Conservation (phyloP, 2,329 filamentous ascomycete genomes). For the Penicillium brasilianum region DNA sequence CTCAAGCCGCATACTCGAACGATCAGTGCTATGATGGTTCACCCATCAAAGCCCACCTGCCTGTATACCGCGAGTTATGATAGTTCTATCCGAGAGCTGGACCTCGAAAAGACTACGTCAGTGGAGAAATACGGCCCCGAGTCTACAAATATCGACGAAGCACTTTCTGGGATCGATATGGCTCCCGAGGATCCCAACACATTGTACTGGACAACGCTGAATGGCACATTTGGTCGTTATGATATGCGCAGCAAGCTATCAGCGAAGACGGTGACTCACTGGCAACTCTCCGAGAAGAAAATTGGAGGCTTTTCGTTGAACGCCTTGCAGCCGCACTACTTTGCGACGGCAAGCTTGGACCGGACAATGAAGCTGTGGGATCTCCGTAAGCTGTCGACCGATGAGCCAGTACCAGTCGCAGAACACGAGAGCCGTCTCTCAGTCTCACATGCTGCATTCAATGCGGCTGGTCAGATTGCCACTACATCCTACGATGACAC, state of each 20-base stretch:
- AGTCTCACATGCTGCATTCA: constrained; percentile 92
- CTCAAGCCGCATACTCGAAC: constrained; percentile 90
- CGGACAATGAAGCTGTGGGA: constrained; percentile 93
- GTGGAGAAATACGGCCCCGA: constrained; percentile 79
- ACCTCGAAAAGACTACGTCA: constrained; percentile 78
- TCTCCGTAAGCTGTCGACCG: constrained; percentile 71
- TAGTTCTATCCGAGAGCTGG: constrained; percentile 84
- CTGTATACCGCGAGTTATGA: constrained; percentile 91
- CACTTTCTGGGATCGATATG: constrained; percentile 85
- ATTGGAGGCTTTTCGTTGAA: constrained; percentile 92
- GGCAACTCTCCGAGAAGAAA: constrained; percentile 85
- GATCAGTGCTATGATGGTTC: constrained; percentile 82
- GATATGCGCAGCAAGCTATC: constrained; percentile 68
- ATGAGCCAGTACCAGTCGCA: constrained; percentile 72
- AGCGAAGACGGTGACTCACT: constrained; percentile 66
- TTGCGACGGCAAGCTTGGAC: constrained; percentile 89
- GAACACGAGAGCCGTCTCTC: constrained; percentile 83
- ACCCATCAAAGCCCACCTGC: constrained; percentile 71
- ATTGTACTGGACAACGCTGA: constrained; percentile 85
- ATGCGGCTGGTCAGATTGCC: constrained; percentile 79
- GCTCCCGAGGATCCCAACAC: constrained; percentile 70
- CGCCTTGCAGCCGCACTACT: constrained; percentile 76
- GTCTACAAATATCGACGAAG: constrained; percentile 71
- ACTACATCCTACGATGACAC: constrained; percentile 96
- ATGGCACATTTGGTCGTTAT: constrained; percentile 78